Evolutionary conservation across 1,284 basidiomycete genomes (phyloP), one percentile per base, ranked within the genome.

Genomic region (Puccinia polysora): DNA sequence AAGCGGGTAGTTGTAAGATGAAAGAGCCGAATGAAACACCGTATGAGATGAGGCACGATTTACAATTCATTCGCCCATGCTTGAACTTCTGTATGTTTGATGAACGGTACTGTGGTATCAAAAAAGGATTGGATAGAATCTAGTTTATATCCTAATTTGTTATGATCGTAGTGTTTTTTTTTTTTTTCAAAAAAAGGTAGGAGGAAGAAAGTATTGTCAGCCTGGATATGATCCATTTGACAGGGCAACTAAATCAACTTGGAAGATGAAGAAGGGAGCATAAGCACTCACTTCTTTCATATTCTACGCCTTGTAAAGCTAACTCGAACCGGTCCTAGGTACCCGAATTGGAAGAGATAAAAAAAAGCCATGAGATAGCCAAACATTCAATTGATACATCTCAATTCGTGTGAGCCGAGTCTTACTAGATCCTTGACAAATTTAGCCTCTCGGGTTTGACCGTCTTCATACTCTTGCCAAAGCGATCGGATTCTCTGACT

Each of bases 51-150:
- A 20, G 28, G 38, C 12, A 32, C 14, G 18, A 38, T 53, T 45
- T 45, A 68, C 65, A 68, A 28, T 14, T 58, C 40, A 45, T 83
- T 78, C 0, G 87, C 90, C 92, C 91, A 95, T 25, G 80, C 80
- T 75, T 84, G 83, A 0, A 93, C 86, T 77, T 91, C 88, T 0
- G 87, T 85, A 78, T 94, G 90, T 49, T 84, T 83, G 69, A 95
- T 82, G 58, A 83, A 80, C 0, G 89, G 88, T 4, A 90, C 76
- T 75, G 88, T 89, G 75, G 83, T 85, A 73, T 90, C 86, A 75
- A 89, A 90, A 79, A 91, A 91, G 1, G 83, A 77, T 75, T 90
- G 88, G 5, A 91, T 81, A 20, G 81, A 81, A 25, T 77, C 15
- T 30, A 68, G 20, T 23, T 68, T 58, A 2, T 68, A 52, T 45